Conservation (phyloP, 2,329 filamentous ascomycete genomes). For the Myriosclerotinia duriaeana region DNA sequence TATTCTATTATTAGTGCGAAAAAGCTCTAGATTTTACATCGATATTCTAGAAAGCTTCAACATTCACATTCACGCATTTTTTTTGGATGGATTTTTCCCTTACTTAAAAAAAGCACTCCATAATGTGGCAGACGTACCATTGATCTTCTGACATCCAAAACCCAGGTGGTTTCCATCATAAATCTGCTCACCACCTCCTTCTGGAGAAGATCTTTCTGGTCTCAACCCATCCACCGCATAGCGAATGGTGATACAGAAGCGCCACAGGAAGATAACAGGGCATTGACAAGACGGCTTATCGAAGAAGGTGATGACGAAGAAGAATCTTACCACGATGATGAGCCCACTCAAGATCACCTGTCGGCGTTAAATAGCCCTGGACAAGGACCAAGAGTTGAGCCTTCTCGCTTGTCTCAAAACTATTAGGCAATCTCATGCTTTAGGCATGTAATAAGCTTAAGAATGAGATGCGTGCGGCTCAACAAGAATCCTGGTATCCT, state of each 20-base stretch:
- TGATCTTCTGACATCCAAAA: slow-evolving; percentile 9
- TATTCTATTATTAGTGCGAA: background rate
- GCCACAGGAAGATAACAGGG: slow-evolving; percentile 28
- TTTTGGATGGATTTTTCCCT: background rate
- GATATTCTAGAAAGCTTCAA: background rate
- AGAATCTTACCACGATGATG: slow-evolving; percentile 34
- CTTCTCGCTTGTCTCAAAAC: slow-evolving; percentile 29
- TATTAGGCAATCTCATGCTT: slow-evolving; percentile 13
- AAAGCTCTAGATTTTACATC: background rate
- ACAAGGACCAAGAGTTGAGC: slow-evolving; percentile 34
- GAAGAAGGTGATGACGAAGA: slow-evolving; percentile 31
- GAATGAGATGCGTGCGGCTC: slow-evolving; percentile 13
- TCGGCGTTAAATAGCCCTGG: slow-evolving; percentile 13
- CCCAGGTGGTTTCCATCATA: slow-evolving; percentile 33
- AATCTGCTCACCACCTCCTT: slow-evolving; percentile 35
- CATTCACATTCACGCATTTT: background rate
- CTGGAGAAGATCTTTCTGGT: slow-evolving; percentile 31
- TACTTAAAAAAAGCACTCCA: background rate
- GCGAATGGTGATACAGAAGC: slow-evolving; percentile 23
- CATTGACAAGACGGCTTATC: slow-evolving; percentile 33
- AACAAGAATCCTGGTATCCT: background rate
- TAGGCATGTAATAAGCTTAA: slow-evolving; percentile 2
- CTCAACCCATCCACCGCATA: slow-evolving; percentile 28
- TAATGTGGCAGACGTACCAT: background rate
- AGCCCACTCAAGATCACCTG: slow-evolving; percentile 23